Conservation (phyloP, 768 basidiomycete genomes). For the Hypholoma sublateritium region DNA sequence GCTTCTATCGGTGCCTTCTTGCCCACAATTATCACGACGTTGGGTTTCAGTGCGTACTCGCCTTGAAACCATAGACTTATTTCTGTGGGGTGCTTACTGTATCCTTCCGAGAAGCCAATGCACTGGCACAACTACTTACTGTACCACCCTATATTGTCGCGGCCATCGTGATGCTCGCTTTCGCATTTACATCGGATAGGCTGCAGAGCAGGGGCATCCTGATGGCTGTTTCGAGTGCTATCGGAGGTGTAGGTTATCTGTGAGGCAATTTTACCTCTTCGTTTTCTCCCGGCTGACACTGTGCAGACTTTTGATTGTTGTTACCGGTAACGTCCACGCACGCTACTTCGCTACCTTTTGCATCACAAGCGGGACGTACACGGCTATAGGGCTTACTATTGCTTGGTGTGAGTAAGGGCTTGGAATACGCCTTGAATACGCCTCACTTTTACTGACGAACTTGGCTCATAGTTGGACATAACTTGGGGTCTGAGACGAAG, state of each 20-base stretch:
- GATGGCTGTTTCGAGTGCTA: conserved; percentile 40
- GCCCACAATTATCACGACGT: conserved; percentile 76
- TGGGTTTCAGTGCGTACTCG: conserved; percentile 61
- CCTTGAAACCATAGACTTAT: not conserved
- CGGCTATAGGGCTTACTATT: conserved; percentile 69
- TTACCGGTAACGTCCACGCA: conserved; percentile 52
- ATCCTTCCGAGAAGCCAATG: conserved; percentile 44
- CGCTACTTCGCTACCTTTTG: conserved; percentile 80
- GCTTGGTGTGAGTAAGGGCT: conserved; percentile 64
- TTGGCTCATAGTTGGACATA: conserved; percentile 54
- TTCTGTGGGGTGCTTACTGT: not conserved
- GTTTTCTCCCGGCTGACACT: too few species aligned
- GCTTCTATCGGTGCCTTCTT: conserved; percentile 83
- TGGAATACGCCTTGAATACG: not conserved
- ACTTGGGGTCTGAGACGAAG: conserved; percentile 77
- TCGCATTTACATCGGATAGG: conserved; percentile 65
- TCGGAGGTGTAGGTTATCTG: conserved; percentile 66
- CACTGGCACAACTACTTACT: conserved; percentile 69
- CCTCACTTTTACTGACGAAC: not conserved
- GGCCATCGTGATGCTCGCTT: conserved; percentile 56
- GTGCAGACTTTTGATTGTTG: conserved; percentile 53
- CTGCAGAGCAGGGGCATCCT: conserved; percentile 58
- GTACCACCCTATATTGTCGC: conserved; percentile 81
- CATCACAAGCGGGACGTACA: conserved; percentile 76
- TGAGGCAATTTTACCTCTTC: conserved; percentile 24